These are phyloP conservation scores for Backusella sp. DNA, from an alignment of 192 early-diverging fungal genomes.

Conservation along the genomic window DNA sequence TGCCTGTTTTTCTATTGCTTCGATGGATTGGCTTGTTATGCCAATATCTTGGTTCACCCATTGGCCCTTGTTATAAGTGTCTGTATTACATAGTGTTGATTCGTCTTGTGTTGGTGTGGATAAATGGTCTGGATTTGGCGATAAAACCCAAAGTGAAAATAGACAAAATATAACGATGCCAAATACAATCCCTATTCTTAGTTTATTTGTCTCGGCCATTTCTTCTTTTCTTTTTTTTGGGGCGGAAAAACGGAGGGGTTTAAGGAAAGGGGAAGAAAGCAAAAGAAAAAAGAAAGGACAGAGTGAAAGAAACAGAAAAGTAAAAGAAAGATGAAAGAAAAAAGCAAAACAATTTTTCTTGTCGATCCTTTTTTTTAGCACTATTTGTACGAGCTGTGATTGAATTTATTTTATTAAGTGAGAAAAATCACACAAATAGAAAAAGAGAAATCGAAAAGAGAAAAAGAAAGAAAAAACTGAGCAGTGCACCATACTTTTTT, in stretches of 20 bases:
- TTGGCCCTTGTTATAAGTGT: constrained; percentile 26
- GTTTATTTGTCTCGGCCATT: constrained; percentile 9
- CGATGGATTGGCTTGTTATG: not conserved
- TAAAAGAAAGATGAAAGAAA: not conserved
- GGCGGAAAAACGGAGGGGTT: not conserved
- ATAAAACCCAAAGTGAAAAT: not conserved
- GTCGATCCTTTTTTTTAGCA: not conserved
- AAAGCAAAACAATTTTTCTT: constrained; percentile 8
- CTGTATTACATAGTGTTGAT: constrained; percentile 14
- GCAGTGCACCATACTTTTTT: not conserved
- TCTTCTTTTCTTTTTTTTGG: not conserved
- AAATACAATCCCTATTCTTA: not conserved
- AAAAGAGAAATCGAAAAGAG: not conserved
- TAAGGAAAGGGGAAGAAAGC: not conserved
- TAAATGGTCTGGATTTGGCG: not conserved
- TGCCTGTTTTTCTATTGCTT: constrained; percentile 4
- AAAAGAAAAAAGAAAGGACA: not conserved
- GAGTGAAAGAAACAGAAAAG: not conserved
- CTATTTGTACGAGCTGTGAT: not conserved
- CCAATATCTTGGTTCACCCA: constrained; percentile 21
- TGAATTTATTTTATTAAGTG: not conserved
- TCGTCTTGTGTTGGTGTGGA: not conserved
- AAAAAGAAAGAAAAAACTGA: not conserved
- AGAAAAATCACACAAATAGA: not conserved
- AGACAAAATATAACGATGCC: not conserved